Evolutionary conservation across 257 asterid genomes (phyloP), one percentile per base, ranked within the genome.

Genomic region (Hygrophila difformis): DNA sequence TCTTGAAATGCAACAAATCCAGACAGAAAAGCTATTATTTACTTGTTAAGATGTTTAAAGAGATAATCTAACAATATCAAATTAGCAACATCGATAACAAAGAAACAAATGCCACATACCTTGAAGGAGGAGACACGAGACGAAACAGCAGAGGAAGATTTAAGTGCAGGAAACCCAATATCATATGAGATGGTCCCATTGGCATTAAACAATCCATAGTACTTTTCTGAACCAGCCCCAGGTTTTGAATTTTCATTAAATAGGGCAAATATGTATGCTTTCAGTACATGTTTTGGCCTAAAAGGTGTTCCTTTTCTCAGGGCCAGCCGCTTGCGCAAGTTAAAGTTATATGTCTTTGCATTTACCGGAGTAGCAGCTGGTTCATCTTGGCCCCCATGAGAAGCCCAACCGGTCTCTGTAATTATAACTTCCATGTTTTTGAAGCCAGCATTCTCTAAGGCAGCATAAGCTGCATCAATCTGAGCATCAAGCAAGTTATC

Each of bases 341-440:
- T 91, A 51, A 58, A 86, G 52, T 91, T 61, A 48, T 79, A 91
- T 0, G 85, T 91, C 76, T 85, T 76, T 1, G 99, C 97, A 64
- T 91, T 91, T 41, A 46, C 51, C 1, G 53, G 52, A 0, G 89
- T 82, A 11, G 99, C 99, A 44, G 87, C 94, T 40, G 97, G 77
- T 59, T 91, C 99, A 44, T 39, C 80, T 57, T 76, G 79, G 49
- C 71, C 99, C 23, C 99, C 99, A 43, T 52, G 73, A 52, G 99
- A 91, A 57, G 99, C 97, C 99, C 99, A 91, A 23, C 99, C 99
- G 0, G 99, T 91, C 68, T 91, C 99, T 0, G 99, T 91, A 40
- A 91, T 65, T 39, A 91, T 79, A 48, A 91, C 94, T 55, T 91
- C 97, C 97, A 91, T 91, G 43, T 76, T 76, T 23, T 56, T 62